Evolutionary conservation across 106 monocot species (phyloP), one percentile per base, ranked within the genome.

Genomic region (Acorus gramineus): DNA sequence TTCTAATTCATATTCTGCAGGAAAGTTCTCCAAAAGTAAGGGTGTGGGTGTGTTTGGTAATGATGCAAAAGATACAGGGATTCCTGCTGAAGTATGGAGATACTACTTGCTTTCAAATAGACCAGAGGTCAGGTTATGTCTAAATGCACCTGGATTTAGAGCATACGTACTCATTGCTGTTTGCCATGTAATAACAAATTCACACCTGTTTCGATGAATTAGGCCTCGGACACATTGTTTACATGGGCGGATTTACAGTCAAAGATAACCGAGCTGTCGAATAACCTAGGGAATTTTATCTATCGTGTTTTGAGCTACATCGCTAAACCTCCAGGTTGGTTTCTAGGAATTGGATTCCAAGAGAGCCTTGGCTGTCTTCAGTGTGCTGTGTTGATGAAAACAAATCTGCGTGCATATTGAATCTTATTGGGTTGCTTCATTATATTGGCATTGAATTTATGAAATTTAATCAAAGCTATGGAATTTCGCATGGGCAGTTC

Each of bases 1-100:
- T 42, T 60, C 64, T 46, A 11, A 64, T 49, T 4, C 5, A 11
- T 63, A 44, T 42, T 67, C 8, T 76, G 53, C 73, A 96, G 95
- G 95, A 56, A 96, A 96, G 56, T 96, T 96, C 45, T 96, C 95
- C 2, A 96, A 96, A 71, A 96, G 90, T 53, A 90, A 96, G 49
- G 95, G 95, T 56, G 69, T 90, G 70, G 95, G 95, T 54, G 84
- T 96, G 54, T 96, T 96, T 90, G 95, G 95, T 52, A 90, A 90
- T 74, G 95, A 90, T 63, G 95, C 90, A 44, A 90, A 96, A 57
- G 85, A 81, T 60, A 87, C 95, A 62, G 77, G 85, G 3, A 90
- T 96, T 77, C 90, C 95, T 50, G 2, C 82, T 46, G 95, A 96
- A 84, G 95, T 96, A 47, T 96, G 95, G 95, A 73, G 95, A 47